Evolutionary conservation across 768 basidiomycete species (phyloP).

Genomic region (Trametes maxima): DNA sequence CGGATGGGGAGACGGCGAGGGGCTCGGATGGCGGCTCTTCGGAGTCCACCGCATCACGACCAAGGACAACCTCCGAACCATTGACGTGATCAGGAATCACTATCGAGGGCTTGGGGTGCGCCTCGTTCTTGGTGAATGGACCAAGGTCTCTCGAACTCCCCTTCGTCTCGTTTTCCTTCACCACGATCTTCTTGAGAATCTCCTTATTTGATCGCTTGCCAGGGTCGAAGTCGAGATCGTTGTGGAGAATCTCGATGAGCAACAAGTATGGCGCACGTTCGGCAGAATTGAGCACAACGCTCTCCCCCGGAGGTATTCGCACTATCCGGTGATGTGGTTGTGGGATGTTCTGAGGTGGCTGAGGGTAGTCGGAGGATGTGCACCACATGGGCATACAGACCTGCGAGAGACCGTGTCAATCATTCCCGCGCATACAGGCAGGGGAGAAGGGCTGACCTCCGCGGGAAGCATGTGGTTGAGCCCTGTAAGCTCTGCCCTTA

Average conservation of each 20-base stretch:
- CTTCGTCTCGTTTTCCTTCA: conserved; percentile 62
- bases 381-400: conserved; percentile 92
- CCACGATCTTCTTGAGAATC: conserved; percentile 72
- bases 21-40: conserved; percentile 17
- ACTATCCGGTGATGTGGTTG: conserved; percentile 92
- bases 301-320: conserved; percentile 95
- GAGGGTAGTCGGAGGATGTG: conserved; percentile 62
- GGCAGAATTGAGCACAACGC: conserved; percentile 96
- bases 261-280: conserved; percentile 94
- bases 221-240: conserved; percentile 93
- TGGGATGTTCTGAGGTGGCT: conserved; percentile 41
- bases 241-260: conserved; percentile 85
- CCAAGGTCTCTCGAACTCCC: conserved; percentile 60
- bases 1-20: conserved; percentile 12
- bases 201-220: conserved; percentile 82
- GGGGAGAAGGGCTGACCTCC: conserved; percentile 56
- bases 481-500: conserved; percentile 92
- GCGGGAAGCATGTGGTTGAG: conserved; percentile 96
- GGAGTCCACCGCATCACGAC: conserved; percentile 28
- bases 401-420: conserved; percentile 38
- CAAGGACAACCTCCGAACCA: conserved; percentile 29
- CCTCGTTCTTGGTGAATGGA: conserved; percentile 27
- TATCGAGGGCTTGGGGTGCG: conserved; percentile 3
- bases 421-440: not conserved
- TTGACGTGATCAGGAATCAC: conserved; percentile 16